Evolutionary conservation across 805 yeast genomes (phyloP), one percentile per base, ranked within the genome.

Genomic region (Monosporozyma unispora): DNA sequence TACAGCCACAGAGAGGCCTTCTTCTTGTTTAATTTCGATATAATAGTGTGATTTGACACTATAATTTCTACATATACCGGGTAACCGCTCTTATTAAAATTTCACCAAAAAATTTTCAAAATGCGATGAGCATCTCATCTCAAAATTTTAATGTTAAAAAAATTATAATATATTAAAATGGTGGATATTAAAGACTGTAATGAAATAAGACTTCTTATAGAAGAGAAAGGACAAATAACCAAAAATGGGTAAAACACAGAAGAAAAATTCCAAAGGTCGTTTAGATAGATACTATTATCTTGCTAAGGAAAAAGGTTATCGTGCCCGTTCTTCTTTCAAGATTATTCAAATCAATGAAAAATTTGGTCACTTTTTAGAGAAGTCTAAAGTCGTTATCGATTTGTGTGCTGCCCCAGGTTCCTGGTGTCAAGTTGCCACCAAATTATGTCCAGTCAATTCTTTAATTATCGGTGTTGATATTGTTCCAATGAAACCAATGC

Each of bases 381-480:
- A 87, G 64, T 87, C 96, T 18, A 93, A 88, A 67, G 98, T 93
- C 41, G 96, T 93, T 42, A 87, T 93, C 47, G 99, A 93, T 77
- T 75, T 93, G 59, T 93, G 99, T 82, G 98, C 98, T 48, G 99
- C 99, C 10, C 98, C 98, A 40, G 99, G 99, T 50, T 88, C 97
- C 3, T 93, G 99, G 99, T 93, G 99, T 77, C 99, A 93, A 72
- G 98, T 93, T 42, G 99, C 99, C 0, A 81, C 96, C 1, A 86
- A 89, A 53, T 69, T 88, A 48, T 89, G 98, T 70, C 98, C 99
- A 1, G 75, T 89, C 1, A 88, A 89, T 68, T 87, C 97, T 0
- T 76, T 93, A 57, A 93, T 93, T 61, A 88, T 93, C 48, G 99
- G 99, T 69, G 99, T 93, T n/a, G 99, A 93, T 78, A 84, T 93